A percentile compares a stretch with the other conserved stretches of the same genome.
These are phyloP conservation scores for Pholiota microspora DNA, from an alignment of 768 basidiomycete species.

Conservation along the genomic window DNA sequence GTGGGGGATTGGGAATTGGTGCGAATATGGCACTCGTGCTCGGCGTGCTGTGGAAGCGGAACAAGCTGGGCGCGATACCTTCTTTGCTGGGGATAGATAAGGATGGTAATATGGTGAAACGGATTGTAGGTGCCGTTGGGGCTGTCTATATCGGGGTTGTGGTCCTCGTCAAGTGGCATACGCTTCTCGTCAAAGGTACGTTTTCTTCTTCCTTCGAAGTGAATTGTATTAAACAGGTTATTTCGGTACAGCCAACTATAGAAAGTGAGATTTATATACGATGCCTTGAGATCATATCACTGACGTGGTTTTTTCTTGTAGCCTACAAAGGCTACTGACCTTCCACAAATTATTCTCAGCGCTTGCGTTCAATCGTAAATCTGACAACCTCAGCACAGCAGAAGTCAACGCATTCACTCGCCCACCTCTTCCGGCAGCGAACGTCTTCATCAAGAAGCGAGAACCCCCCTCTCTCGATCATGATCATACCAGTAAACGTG, in stretches of 20 bases:
- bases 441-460: conserved; percentile 37
- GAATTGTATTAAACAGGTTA: background rate
- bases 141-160: conserved; percentile 28
- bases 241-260: conserved; percentile 30
- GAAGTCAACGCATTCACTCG: conserved; percentile 32
- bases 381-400: conserved; percentile 14
- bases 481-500: background rate
- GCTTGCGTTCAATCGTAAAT: conserved; percentile 23
- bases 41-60: conserved; percentile 20
- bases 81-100: conserved; percentile 10
- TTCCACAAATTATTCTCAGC: conserved; percentile 38
- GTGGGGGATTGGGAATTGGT: conserved; percentile 47
- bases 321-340: conserved; percentile 33
- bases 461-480: conserved; percentile 5
- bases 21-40: conserved; percentile 23
- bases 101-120: conserved; percentile 10
- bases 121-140: conserved; percentile 15
- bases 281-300: background rate
- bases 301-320: conserved; percentile 8
- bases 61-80: conserved; percentile 11
- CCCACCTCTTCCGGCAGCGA: conserved; percentile 39
- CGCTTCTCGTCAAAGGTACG: conserved; percentile 33
- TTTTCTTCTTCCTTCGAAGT: background rate
- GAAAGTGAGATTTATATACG: conserved; percentile 22
- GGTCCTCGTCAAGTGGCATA: conserved; percentile 45